These are phyloP conservation scores for Phaffomyces opuntiae DNA, from an alignment of 805 yeast species.

Conservation along the genomic window DNA sequence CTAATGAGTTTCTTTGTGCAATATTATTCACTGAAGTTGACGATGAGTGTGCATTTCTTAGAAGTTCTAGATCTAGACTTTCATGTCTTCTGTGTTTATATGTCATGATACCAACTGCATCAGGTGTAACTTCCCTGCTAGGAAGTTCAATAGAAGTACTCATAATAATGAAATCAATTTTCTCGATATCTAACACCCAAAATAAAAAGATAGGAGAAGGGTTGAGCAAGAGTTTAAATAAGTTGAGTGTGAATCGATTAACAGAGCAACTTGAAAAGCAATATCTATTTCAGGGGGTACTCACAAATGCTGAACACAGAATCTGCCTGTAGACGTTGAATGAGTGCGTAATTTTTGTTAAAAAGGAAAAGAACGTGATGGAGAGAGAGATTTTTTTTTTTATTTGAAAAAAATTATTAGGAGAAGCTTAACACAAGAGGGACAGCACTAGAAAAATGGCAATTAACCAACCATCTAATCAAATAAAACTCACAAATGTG, in stretches of 20 bases:
- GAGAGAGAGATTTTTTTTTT: not conserved
- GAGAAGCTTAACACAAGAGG: not conserved
- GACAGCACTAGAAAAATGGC: constrained; percentile 28
- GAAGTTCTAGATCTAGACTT: constrained; percentile 18
- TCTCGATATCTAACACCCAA: not conserved
- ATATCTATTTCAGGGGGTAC: too few relatives aligned
- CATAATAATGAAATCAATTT: not conserved
- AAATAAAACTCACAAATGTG: constrained; percentile 88
- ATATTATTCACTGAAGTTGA: constrained; percentile 20
- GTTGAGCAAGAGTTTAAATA: too few relatives aligned
- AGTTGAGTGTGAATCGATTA: too few relatives aligned
- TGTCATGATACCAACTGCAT: not conserved
- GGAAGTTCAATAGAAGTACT: not conserved
- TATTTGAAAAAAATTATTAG: not conserved
- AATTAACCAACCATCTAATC: constrained; percentile 84
- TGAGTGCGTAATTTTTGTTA: too few relatives aligned
- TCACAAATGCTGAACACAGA: too few relatives aligned
- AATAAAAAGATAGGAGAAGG: not conserved
- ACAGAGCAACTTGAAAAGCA: too few relatives aligned
- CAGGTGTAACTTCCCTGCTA: not conserved
- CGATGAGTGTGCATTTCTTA: constrained; percentile 20
- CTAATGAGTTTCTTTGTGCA: constrained; percentile 19
- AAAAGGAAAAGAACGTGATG: not conserved
- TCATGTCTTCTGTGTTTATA: constrained; percentile 10
- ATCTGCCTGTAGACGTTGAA: not conserved